Percentiles rank a stretch among this genome's conserved stretches.
Evolutionary conservation across 2,329 filamentous ascomycete species (phyloP).

Genomic region (Emergomyces orientalis): DNA sequence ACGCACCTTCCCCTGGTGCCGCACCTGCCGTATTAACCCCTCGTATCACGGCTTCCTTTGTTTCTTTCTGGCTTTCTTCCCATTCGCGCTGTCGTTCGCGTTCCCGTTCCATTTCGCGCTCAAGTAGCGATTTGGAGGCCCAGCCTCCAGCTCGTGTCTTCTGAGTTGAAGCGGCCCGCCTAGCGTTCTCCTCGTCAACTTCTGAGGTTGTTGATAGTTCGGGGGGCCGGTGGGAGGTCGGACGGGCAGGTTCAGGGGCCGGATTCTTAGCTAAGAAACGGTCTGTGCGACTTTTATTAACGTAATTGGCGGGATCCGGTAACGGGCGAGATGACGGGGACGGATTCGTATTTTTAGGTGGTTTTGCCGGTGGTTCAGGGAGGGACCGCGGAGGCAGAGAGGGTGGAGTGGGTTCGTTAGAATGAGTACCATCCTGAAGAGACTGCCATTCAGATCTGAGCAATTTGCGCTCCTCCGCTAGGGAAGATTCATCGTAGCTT

Average conservation of each 20-base stretch:
- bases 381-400: conserved; percentile 19
- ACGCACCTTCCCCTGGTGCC: conserved; percentile 42
- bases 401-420: conserved; percentile 15
- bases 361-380: conserved; percentile 19
- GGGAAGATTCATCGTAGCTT: conserved; percentile 49
- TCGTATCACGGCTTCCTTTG: conserved; percentile 37
- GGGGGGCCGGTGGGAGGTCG: conserved; percentile 32
- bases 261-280: conserved; percentile 48
- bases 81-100: conserved; percentile 55
- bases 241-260: conserved; percentile 36
- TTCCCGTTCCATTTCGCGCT: conserved; percentile 59
- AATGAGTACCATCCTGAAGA: conserved; percentile 23
- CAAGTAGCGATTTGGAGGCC: conserved; percentile 54
- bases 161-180: conserved; percentile 46
- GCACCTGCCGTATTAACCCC: conserved; percentile 39
- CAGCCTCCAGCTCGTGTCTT: conserved; percentile 52
- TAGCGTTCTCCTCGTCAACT: conserved; percentile 47
- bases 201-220: conserved; percentile 47
- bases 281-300: conserved; percentile 42
- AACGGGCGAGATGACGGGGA: conserved; percentile 33
- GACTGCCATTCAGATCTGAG: conserved; percentile 49
- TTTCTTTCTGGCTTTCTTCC: conserved; percentile 51
- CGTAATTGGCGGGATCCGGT: conserved; percentile 38
- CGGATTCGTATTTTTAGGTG: conserved; percentile 10
- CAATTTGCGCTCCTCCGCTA: conserved; percentile 51